Conservation (phyloP, 2,329 filamentous ascomycete species). For the Hypoxylon sp. region DNA sequence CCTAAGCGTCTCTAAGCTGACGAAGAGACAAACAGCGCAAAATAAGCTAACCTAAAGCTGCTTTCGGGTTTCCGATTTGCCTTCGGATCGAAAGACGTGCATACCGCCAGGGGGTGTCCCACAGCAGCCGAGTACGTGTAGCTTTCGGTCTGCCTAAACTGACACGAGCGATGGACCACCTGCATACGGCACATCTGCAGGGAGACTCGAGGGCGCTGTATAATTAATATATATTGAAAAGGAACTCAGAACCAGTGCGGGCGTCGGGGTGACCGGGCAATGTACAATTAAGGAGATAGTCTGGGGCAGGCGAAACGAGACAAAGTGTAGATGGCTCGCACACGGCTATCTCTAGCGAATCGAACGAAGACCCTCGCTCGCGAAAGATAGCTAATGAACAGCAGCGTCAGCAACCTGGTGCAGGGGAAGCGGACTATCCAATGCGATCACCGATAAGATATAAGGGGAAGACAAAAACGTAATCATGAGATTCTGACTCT, state of each 20-base stretch:
- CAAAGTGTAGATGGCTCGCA: not conserved
- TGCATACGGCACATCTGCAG: constrained; percentile 32
- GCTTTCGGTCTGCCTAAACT: constrained; percentile 39
- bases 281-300: constrained; percentile 12
- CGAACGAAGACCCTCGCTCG: not conserved
- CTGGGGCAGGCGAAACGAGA: not conserved
- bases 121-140: constrained; percentile 39
- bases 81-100: constrained; percentile 41
- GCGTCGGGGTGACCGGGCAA: constrained; percentile 2
- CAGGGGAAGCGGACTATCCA: constrained; percentile 18
- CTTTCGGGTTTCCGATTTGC: constrained; percentile 42
- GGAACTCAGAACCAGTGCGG: constrained; percentile 18
- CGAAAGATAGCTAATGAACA: constrained; percentile 22
- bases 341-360: constrained; percentile 40
- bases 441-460: constrained; percentile 35
- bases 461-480: constrained; percentile 4
- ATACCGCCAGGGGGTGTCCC: constrained; percentile 39
- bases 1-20: constrained; percentile 18
- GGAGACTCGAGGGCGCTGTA: constrained; percentile 29
- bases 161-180: constrained; percentile 29
- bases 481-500: constrained; percentile 4
- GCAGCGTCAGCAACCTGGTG: constrained; percentile 25
- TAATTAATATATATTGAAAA: constrained; percentile 32
- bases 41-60: constrained; percentile 24
- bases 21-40: constrained; percentile 12